Evolutionary conservation across 2,329 filamentous ascomycete genomes (phyloP).

Genomic region (Pyrenophora tritici-repentis): DNA sequence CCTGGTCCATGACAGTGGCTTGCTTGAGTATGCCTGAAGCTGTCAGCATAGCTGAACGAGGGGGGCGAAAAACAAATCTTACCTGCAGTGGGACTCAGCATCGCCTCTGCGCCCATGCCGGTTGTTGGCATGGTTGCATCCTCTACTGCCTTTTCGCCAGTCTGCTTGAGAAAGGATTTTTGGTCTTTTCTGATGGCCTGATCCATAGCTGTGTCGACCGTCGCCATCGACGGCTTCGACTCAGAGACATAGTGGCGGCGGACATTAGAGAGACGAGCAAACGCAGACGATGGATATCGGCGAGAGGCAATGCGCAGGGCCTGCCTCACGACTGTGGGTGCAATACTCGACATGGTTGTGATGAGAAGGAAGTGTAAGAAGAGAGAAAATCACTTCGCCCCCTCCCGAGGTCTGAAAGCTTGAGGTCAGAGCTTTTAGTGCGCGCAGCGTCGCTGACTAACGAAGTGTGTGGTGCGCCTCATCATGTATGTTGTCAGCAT

Average conservation of each 20-base stretch:
- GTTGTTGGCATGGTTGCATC: slow-evolving; percentile 65
- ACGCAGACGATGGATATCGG: slow-evolving; percentile 51
- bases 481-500: too few relatives aligned
- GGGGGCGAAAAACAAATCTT: slow-evolving; percentile 24
- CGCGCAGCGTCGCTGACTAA: slow-evolving; percentile 7
- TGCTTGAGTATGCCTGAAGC: slow-evolving; percentile 77
- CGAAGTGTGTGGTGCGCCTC: neutral
- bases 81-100: slow-evolving; percentile 81
- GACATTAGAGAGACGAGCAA: slow-evolving; percentile 50
- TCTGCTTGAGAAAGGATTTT: slow-evolving; percentile 71
- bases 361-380: slow-evolving; percentile 19
- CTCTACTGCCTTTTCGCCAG: slow-evolving; percentile 58
- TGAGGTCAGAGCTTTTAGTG: slow-evolving; percentile 3
- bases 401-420: slow-evolving; percentile 5
- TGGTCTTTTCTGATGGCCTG: slow-evolving; percentile 76
- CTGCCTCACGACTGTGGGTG: slow-evolving; percentile 75
- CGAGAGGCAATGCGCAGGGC: slow-evolving; percentile 65
- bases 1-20: slow-evolving; percentile 90
- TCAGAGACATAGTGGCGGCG: slow-evolving; percentile 80
- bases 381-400: slow-evolving; percentile 5
- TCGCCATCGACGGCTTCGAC: slow-evolving; percentile 77
- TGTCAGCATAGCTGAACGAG: slow-evolving; percentile 21
- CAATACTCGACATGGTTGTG: slow-evolving; percentile 52
- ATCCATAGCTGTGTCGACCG: slow-evolving; percentile 72
- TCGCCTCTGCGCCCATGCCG: slow-evolving; percentile 64